These are phyloP conservation scores for Camellia oleifera DNA, from an alignment of 179 eudicot species.

Conservation along the genomic window DNA sequence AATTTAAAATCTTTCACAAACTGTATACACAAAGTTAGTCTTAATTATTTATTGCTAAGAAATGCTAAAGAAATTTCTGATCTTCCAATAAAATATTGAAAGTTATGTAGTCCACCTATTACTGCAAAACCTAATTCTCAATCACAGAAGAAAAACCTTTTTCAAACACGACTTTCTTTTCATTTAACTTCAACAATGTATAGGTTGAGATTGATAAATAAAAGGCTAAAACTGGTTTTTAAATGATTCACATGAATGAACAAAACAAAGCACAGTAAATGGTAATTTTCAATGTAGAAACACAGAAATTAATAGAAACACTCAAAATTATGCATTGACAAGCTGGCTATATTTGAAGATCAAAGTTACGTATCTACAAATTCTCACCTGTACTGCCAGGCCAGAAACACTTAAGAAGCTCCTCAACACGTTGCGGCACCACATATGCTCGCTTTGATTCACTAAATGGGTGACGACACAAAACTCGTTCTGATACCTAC, in stretches of 20 bases:
- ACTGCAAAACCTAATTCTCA: neutral
- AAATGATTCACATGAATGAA: neutral
- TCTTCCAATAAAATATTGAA: neutral
- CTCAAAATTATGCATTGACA: neutral
- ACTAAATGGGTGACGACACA: conserved; percentile 94
- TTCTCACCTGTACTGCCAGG: conserved; percentile 74
- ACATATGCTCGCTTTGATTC: conserved; percentile 98
- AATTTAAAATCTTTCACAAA: neutral
- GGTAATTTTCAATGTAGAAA: neutral
- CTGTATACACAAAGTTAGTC: neutral
- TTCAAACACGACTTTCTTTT: neutral
- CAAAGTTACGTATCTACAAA: neutral
- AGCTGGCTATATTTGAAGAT: neutral
- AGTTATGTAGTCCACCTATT: neutral
- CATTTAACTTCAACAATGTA: neutral
- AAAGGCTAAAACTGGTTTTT: neutral
- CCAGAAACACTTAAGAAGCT: conserved; percentile 93
- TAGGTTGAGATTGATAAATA: neutral
- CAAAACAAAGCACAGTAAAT: neutral
- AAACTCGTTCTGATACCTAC: conserved; percentile 70
- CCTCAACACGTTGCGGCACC: conserved; percentile 92
- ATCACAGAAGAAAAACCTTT: neutral
- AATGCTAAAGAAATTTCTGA: neutral
- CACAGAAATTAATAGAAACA: neutral
- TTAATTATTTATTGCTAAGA: neutral